Evolutionary conservation across 2,329 filamentous ascomycete genomes (phyloP).

Genomic region (Paecilomyces dactylethromorphus): DNA sequence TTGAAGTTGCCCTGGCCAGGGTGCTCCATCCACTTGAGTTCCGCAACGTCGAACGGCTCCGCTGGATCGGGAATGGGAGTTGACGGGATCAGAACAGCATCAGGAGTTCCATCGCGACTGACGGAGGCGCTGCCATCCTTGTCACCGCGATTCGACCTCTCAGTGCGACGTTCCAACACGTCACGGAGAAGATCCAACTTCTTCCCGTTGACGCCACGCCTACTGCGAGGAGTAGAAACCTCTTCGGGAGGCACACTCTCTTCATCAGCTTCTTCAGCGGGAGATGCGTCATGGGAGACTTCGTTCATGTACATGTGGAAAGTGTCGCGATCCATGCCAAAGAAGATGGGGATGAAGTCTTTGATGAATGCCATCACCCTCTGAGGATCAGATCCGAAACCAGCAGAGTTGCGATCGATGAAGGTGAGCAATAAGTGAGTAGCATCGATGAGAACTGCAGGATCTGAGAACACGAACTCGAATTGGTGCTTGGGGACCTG

Average conservation of each 20-base stretch:
- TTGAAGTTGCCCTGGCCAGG: constrained; percentile 50
- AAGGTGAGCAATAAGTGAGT: constrained; percentile 42
- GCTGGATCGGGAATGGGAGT: constrained; percentile 43
- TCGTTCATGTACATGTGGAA: constrained; percentile 62
- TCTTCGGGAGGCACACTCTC: constrained; percentile 62
- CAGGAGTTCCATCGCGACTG: constrained; percentile 85
- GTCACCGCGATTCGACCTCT: constrained; percentile 61
- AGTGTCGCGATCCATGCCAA: constrained; percentile 64
- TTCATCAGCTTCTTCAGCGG: constrained; percentile 72
- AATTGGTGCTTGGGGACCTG: constrained; percentile 66
- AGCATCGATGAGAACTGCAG: constrained; percentile 55
- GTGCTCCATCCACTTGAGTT: constrained; percentile 55
- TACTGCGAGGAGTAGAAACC: constrained; percentile 61
- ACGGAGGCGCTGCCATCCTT: constrained; percentile 74
- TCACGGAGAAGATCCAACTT: constrained; percentile 74
- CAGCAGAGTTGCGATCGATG: constrained; percentile 42
- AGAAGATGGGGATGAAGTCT: constrained; percentile 69
- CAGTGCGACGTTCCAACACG: constrained; percentile 72
- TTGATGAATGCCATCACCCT: constrained; percentile 70
- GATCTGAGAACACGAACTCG: constrained; percentile 65
- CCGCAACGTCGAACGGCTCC: constrained; percentile 46
- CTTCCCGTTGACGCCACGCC: constrained; percentile 59
- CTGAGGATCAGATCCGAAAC: constrained; percentile 58
- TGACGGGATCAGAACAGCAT: constrained; percentile 46
- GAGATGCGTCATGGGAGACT: constrained; percentile 62